Conservation (phyloP, 2,329 filamentous ascomycete species). For the Rhynchosporium secalis region DNA sequence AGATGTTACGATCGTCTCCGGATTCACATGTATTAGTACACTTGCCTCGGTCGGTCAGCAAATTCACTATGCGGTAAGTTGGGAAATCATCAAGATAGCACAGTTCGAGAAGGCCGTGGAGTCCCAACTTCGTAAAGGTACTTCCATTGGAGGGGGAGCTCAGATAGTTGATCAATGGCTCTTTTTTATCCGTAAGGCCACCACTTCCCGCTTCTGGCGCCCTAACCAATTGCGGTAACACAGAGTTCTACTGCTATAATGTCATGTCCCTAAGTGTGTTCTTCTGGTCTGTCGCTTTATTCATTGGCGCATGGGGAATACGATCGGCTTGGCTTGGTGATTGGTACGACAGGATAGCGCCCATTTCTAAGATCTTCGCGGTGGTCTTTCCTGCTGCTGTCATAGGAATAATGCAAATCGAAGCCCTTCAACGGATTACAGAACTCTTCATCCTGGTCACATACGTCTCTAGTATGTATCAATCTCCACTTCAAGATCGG, state of each 20-base stretch:
- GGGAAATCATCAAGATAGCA: slow-evolving; percentile 31
- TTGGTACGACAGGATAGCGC: slow-evolving; percentile 33
- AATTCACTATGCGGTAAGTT: slow-evolving; percentile 35
- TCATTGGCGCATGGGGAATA: slow-evolving; percentile 41
- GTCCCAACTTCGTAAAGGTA: slow-evolving; percentile 43
- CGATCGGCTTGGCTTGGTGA: slow-evolving; percentile 36
- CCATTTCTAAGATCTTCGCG: slow-evolving; percentile 41
- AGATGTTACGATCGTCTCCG: slow-evolving; percentile 37
- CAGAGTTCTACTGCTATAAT: slow-evolving; percentile 53
- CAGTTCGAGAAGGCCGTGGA: slow-evolving; percentile 42
- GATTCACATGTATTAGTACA: slow-evolving; percentile 35
- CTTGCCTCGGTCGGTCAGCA: slow-evolving; percentile 37
- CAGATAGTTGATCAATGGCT: slow-evolving; percentile 46
- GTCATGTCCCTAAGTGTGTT: slow-evolving; percentile 49
- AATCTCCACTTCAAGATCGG: not conserved
- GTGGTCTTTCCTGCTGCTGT: slow-evolving; percentile 43
- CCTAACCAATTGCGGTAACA: slow-evolving; percentile 7
- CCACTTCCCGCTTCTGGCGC: slow-evolving; percentile 8
- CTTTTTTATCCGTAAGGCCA: slow-evolving; percentile 49
- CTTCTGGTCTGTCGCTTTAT: slow-evolving; percentile 47
- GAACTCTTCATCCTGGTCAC: slow-evolving; percentile 41
- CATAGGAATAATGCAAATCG: slow-evolving; percentile 40
- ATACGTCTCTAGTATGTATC: slow-evolving; percentile 43
- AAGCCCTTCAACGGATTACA: slow-evolving; percentile 35
- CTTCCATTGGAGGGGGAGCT: slow-evolving; percentile 46